A percentile compares a stretch with the other conserved stretches of the same genome.
These are phyloP conservation scores for Senecio squalidus DNA, from an alignment of 140 eudicot species.

Conservation along the genomic window DNA sequence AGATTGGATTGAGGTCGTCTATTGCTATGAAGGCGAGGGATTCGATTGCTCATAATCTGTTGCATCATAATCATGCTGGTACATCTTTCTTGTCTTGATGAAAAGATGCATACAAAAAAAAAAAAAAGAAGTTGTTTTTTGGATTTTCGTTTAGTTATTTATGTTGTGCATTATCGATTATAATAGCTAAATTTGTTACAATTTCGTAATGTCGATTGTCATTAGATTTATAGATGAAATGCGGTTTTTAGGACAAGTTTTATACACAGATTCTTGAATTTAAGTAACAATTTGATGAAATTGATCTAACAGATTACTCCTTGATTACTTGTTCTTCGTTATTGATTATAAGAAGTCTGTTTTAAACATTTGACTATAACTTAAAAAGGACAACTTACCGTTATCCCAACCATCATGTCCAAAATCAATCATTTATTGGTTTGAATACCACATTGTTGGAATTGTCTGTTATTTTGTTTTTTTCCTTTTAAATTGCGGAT, in stretches of 20 bases:
- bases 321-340: background rate
- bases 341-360: no score
- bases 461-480: no score
- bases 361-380: no score
- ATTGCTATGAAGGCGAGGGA: conserved; percentile 77
- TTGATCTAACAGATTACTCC: background rate
- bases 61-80: conserved; percentile 95
- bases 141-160: background rate
- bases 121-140: background rate
- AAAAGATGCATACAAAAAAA: no score
- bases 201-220: no score
- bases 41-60: conserved; percentile 82
- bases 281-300: background rate
- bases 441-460: no score
- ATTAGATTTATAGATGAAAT: conserved; percentile 9
- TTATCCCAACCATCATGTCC: no score
- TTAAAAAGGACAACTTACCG: no score
- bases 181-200: conserved; percentile 22
- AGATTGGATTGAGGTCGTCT: conserved; percentile 58
- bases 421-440: no score
- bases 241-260: conserved; percentile 10
- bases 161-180: conserved; percentile 16
- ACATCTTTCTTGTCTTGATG: conserved; percentile 64
- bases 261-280: conserved; percentile 13
- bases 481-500: no score